Evolutionary conservation across 139 green algal genomes (phyloP).

Genomic region (Chlorella ohadii): DNA sequence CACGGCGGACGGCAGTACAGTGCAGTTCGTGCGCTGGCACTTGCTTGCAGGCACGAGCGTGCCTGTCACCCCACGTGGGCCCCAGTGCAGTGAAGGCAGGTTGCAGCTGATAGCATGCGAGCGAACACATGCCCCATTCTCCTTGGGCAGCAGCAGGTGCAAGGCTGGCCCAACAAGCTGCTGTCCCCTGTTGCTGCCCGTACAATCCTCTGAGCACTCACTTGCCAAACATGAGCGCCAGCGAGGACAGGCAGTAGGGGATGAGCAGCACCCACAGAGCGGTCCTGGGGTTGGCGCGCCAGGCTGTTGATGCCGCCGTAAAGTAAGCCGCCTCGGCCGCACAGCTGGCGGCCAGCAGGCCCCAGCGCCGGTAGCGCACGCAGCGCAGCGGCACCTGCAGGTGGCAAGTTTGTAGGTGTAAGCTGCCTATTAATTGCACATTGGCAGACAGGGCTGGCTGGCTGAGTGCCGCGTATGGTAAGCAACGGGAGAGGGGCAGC

Average conservation of each 20-base stretch:
- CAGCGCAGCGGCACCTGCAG: slow-evolving; percentile 67
- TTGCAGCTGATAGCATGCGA: too few species aligned
- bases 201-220: slow-evolving; percentile 59
- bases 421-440: too few species aligned
- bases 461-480: too few species aligned
- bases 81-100: too few species aligned
- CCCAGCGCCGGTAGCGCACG: slow-evolving; percentile 38
- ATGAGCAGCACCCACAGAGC: slow-evolving; percentile 79
- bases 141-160: not conserved
- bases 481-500: too few species aligned
- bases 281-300: slow-evolving; percentile 50
- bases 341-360: slow-evolving; percentile 38
- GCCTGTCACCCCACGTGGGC: too few species aligned
- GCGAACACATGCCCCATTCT: too few species aligned
- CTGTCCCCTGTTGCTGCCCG: not conserved
- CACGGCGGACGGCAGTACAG: too few species aligned
- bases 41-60: too few species aligned
- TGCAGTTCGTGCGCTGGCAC: too few species aligned
- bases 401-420: not conserved
- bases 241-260: slow-evolving; percentile 74
- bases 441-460: too few species aligned
- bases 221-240: slow-evolving; percentile 94
- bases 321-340: slow-evolving; percentile 49
- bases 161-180: not conserved
- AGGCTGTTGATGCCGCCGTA: slow-evolving; percentile 23